Base-by-base conservation (phyloP, 2,329 filamentous ascomycete genomes). In the Arthrobotrys conoides region DNA sequence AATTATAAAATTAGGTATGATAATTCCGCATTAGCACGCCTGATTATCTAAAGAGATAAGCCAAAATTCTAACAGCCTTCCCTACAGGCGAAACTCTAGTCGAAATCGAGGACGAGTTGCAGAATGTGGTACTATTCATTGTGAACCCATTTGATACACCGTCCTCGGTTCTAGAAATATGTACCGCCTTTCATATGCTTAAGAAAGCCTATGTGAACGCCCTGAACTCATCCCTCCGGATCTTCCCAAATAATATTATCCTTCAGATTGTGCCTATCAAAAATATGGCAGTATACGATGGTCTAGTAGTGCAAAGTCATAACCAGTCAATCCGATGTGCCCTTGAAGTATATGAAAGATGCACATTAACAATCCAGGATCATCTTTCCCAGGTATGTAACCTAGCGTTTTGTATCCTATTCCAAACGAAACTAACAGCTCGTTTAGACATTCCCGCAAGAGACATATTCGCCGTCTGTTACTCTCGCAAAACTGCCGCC, bases 321-420 rank as follows among this genome's bases (percentile, higher is more conserved):
- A 83, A 85, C 4, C 90, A 91, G 14, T 89, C 92, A 81, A 85
- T 86, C 53, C 88, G 86, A 70, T 86, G 94, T 16, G 92, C 91
- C 18, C 87, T 93, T 76, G 92, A 95, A 83, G 89, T 92, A 1
- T 96, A 95, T 81, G 92, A 94, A 82, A 90, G 93, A 5, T 94
- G 92, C 82, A 88, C 88, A 20, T 80, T 69, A 36, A 71, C 76
- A 53, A 66, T 65, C 84, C 86, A 30, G 84, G 84, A 22, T 84
- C 84, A 70, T 71, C 67, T 53, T 33, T 69, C 59, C 57, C 75
- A 79, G 38, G 75, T 73, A 53, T 41, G 69, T 53, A 30, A 27
- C 16, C 9, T 61, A 53, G 16, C 14, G 51, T 64, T n/a, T 69
- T 27, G 64, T 59, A 9, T 48, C 69, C 4, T 63, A 71, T 20